Conservation (phyloP, 2,329 filamentous ascomycete genomes). For the Talaromyces sp. region DNA sequence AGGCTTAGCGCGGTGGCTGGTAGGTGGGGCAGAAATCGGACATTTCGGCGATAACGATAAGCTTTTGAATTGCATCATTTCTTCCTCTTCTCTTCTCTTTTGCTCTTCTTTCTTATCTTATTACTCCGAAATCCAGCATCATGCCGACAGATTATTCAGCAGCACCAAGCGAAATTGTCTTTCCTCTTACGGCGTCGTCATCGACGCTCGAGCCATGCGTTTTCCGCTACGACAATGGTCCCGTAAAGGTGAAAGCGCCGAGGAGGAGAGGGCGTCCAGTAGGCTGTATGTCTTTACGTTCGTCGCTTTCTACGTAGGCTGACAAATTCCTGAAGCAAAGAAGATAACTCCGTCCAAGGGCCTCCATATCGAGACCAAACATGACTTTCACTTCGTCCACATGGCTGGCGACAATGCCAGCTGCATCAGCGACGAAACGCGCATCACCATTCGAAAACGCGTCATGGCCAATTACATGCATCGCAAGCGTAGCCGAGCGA, state of each 20-base stretch:
- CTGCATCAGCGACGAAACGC: conserved; percentile 9
- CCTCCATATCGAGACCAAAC: neutral
- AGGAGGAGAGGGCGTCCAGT: conserved; percentile 5
- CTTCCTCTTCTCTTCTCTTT: neutral
- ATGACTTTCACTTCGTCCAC: conserved; percentile 8
- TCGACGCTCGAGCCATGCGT: conserved; percentile 8
- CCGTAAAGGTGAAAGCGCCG: conserved; percentile 9
- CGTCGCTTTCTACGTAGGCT: neutral
- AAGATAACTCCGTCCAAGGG: neutral
- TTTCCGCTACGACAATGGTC: conserved; percentile 13
- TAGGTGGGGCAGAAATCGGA: neutral
- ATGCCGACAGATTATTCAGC: neutral
- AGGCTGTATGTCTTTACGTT: conserved; percentile 1
- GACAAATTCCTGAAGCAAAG: neutral
- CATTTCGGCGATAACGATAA: conserved; percentile 8
- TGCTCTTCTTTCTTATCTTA: neutral
- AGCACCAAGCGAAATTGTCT: conserved; percentile 10
- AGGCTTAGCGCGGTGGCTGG: neutral
- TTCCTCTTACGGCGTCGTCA: neutral
- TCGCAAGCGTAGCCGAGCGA: neutral
- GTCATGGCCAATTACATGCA: conserved; percentile 13
- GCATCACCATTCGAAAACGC: conserved; percentile 8
- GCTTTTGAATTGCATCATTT: neutral
- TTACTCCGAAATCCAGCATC: neutral
- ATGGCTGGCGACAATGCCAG: neutral